These are phyloP conservation scores for Canavalia gladiata DNA, from an alignment of 306 rosid species.

Conservation along the genomic window DNA sequence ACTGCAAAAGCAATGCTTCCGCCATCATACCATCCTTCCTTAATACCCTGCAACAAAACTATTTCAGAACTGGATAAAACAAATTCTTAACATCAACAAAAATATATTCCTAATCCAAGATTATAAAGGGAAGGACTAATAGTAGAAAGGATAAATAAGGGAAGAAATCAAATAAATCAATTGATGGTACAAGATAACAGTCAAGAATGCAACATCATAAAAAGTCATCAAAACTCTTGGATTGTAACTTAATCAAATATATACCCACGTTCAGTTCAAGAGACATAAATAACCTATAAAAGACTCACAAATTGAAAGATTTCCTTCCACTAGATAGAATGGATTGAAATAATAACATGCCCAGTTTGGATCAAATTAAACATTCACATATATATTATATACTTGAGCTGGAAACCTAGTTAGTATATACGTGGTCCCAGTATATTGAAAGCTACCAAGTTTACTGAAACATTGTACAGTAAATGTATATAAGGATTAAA, in stretches of 20 bases:
- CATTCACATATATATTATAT: not conserved
- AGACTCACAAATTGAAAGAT: not conserved
- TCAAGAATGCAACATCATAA: not conserved
- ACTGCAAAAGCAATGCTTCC: constrained; percentile 99
- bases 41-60: constrained; percentile 72
- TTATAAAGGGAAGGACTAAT: constrained; percentile 1
- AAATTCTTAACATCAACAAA: constrained; percentile 26
- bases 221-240: not conserved
- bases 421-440: not conserved
- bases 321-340: not conserved
- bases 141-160: not conserved
- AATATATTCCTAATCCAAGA: constrained; percentile 35
- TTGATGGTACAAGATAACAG: not conserved
- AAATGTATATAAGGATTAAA: not conserved
- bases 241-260: constrained; percentile 17
- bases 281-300: not conserved
- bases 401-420: not conserved
- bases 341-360: not conserved
- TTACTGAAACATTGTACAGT: not conserved
- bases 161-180: not conserved
- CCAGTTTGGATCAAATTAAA: constrained; percentile 7
- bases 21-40: constrained; percentile 99
- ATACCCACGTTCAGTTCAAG: not conserved
- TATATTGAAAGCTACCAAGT: not conserved
- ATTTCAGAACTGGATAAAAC: constrained; percentile 10